Percentiles rank a stretch among this genome's conserved stretches.
Conservation (phyloP, 164 flowering plant species). For the Kingdonia uniflora region DNA sequence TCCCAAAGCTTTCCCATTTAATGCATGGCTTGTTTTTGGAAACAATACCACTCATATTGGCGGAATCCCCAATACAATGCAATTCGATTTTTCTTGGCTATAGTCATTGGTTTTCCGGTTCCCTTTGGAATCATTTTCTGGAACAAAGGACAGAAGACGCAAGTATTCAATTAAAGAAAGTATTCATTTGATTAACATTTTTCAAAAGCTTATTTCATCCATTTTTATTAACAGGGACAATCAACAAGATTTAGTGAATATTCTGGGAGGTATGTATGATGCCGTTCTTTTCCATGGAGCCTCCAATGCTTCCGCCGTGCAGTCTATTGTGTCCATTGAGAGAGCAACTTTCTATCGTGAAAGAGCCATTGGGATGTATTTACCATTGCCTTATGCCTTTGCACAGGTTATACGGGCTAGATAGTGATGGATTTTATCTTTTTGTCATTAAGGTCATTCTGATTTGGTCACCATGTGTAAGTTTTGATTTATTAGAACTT, state of each 20-base stretch:
- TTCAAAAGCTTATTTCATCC: background rate
- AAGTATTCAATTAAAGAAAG: too few species aligned
- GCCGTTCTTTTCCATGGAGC: constrained; percentile 7
- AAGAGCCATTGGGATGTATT: constrained; percentile 7
- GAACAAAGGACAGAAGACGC: constrained; percentile 15
- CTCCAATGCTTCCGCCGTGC: constrained; percentile 3
- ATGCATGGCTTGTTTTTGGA: constrained; percentile 52
- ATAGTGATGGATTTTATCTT: too few species aligned
- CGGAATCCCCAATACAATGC: constrained; percentile 42
- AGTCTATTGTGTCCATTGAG: constrained; percentile 4
- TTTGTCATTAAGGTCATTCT: too few species aligned
- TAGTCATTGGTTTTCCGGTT: constrained; percentile 26
- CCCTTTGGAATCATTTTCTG: constrained; percentile 49
- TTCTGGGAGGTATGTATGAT: constrained; percentile 6
- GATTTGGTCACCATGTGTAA: background rate
- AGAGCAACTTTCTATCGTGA: constrained; percentile 12
- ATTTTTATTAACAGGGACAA: background rate
- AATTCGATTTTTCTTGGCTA: constrained; percentile 34
- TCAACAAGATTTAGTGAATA: constrained; percentile 7
- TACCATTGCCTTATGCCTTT: constrained; percentile 7
- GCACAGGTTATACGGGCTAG: too few species aligned
- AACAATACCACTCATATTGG: constrained; percentile 54
- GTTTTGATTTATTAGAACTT: background rate
- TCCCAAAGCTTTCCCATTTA: constrained; percentile 40
- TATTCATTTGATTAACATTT: background rate